Conservation (phyloP, 345 rosid species). For the Salix udensis region DNA sequence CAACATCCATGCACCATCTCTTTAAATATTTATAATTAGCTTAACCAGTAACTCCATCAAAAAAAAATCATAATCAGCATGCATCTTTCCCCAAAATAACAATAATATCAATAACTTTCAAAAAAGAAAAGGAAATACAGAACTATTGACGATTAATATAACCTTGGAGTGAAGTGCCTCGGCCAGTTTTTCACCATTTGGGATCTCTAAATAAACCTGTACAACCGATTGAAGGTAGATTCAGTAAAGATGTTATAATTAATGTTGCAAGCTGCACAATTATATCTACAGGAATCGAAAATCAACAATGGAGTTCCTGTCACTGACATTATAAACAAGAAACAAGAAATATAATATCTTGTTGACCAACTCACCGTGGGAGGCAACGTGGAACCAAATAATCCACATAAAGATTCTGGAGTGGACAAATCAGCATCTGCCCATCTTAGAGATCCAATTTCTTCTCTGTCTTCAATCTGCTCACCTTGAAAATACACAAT, state of each 20-base stretch:
- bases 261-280: not conserved
- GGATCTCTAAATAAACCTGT: conserved; percentile 87
- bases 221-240: not conserved
- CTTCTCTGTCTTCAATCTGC: conserved; percentile 56
- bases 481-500: conserved; percentile 85
- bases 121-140: not conserved
- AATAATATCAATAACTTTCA: not conserved
- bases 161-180: conserved; percentile 88
- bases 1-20: conserved; percentile 6
- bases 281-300: not conserved
- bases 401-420: conserved; percentile 62
- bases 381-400: conserved; percentile 74
- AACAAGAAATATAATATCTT: not conserved
- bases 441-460: conserved; percentile 62
- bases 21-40: conserved; percentile 3
- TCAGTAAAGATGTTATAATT: not conserved
- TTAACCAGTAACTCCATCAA: not conserved
- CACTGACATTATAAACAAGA: not conserved
- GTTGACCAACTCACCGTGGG: conserved; percentile 59
- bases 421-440: conserved; percentile 63
- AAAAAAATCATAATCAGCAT: not conserved
- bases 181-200: conserved; percentile 73
- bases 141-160: not conserved
- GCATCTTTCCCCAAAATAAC: not conserved
- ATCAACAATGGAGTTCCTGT: not conserved